Evolutionary conservation across 306 rosid species (phyloP).

Genomic region (Vachellia pachyceras): DNA sequence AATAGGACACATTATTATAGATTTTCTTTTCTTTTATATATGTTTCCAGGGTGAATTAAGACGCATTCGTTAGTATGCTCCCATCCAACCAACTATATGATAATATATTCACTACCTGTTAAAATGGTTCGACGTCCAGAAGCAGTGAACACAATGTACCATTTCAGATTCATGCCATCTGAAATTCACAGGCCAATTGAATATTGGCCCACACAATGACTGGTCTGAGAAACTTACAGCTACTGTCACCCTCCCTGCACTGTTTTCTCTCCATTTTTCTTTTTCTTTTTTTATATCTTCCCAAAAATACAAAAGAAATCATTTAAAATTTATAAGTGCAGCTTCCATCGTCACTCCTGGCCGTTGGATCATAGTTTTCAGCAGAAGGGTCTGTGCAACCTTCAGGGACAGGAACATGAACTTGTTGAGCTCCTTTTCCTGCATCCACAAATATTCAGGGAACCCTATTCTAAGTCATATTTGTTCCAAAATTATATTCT

Average conservation of each 20-base stretch:
- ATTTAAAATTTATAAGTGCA: slow-evolving; percentile 53
- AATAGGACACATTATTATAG: too few species aligned
- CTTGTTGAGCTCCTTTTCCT: slow-evolving; percentile 64
- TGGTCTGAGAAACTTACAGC: background rate
- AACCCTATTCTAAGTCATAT: slow-evolving; percentile 32
- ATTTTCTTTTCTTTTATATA: too few species aligned
- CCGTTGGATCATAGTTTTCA: slow-evolving; percentile 62
- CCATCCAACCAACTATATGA: too few species aligned
- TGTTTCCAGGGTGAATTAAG: too few species aligned
- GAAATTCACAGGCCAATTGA: background rate
- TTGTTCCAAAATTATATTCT: slow-evolving; percentile 19
- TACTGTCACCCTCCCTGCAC: background rate
- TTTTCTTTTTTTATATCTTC: background rate
- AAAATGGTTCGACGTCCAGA: background rate
- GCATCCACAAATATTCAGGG: slow-evolving; percentile 56
- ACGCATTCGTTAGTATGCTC: background rate
- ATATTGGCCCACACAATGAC: background rate
- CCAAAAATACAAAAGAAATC: slow-evolving; percentile 25
- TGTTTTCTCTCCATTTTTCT: background rate
- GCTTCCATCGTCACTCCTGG: slow-evolving; percentile 60
- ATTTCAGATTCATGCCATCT: slow-evolving; percentile 21
- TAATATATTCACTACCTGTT: background rate
- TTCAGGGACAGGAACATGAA: slow-evolving; percentile 62
- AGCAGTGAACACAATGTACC: slow-evolving; percentile 32
- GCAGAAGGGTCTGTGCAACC: slow-evolving; percentile 66